Evolutionary conservation across 176 grass and related monocot genomes (phyloP).

Genomic region (Ensete glaucum): DNA sequence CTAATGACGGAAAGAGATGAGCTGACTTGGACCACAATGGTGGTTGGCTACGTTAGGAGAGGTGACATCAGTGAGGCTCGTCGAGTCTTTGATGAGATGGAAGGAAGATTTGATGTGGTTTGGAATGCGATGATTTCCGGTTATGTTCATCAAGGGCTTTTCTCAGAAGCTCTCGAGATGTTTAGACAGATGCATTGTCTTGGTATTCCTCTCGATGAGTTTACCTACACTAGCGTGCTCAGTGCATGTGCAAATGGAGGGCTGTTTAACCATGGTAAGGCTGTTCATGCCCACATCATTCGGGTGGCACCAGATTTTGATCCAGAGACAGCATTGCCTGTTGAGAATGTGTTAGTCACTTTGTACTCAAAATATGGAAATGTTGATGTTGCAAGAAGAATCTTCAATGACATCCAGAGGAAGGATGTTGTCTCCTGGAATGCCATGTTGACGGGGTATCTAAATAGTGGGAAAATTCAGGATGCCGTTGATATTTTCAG

Average conservation of each 20-base stretch:
- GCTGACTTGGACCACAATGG: slow-evolving; percentile 73
- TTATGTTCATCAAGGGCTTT: slow-evolving; percentile 55
- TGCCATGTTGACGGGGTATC: slow-evolving; percentile 65
- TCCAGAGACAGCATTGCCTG: slow-evolving; percentile 49
- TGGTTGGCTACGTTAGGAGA: slow-evolving; percentile 72
- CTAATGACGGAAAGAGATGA: slow-evolving; percentile 61
- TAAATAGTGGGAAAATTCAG: slow-evolving; percentile 40
- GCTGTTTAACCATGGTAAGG: slow-evolving; percentile 55
- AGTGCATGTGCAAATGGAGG: slow-evolving; percentile 57
- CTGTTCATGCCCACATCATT: slow-evolving; percentile 71
- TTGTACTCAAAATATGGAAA: slow-evolving; percentile 59
- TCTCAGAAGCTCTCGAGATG: slow-evolving; percentile 49
- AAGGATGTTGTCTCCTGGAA: slow-evolving; percentile 92
- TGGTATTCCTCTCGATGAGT: slow-evolving; percentile 52
- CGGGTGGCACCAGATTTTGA: slow-evolving; percentile 41
- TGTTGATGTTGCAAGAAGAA: slow-evolving; percentile 34
- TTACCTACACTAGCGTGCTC: slow-evolving; percentile 80
- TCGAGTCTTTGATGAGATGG: slow-evolving; percentile 50
- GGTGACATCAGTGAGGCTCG: slow-evolving; percentile 45
- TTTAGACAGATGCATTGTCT: slow-evolving; percentile 69
- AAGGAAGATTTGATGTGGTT: slow-evolving; percentile 59
- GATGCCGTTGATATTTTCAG: slow-evolving; percentile 51
- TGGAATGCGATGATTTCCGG: slow-evolving; percentile 98
- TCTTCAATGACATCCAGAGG: slow-evolving; percentile 45
- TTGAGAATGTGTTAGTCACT: slow-evolving; percentile 74